Percentiles rank a stretch among this genome's conserved stretches.
phyloP scores from a whole-genome alignment of 306 rosid species.

The Canavalia gladiata region DNA sequence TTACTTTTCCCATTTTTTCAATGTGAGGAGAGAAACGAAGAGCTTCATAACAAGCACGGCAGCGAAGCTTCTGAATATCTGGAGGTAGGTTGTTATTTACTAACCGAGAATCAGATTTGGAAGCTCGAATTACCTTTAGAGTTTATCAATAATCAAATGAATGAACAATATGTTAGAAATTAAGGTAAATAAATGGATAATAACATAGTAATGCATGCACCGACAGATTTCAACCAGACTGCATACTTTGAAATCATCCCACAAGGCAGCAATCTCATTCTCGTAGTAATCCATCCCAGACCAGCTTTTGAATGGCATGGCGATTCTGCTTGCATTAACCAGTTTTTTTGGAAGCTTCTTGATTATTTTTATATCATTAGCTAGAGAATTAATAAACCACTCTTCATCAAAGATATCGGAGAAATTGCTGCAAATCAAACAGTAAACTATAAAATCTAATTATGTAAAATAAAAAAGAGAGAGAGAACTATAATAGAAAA shows the following conservation, averaged over 20 bases:
- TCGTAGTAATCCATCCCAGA: slow-evolving; percentile 85
- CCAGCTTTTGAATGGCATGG: slow-evolving; percentile 90
- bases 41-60: slow-evolving; percentile 90
- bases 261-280: slow-evolving; percentile 81
- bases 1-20: slow-evolving; percentile 91
- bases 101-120: slow-evolving; percentile 91
- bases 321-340: slow-evolving; percentile 59
- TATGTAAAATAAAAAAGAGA: slow-evolving; percentile 29
- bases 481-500: slow-evolving; percentile 3
- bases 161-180: slow-evolving; percentile 32
- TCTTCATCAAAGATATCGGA: slow-evolving; percentile 90
- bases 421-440: slow-evolving; percentile 73
- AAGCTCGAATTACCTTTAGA: slow-evolving; percentile 85
- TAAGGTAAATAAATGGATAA: slow-evolving; percentile 24
- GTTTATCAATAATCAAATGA: slow-evolving; percentile 30
- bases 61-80: slow-evolving; percentile 93
- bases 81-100: slow-evolving; percentile 86
- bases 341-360: slow-evolving; percentile 76
- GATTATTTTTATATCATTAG: slow-evolving; percentile 76
- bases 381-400: slow-evolving; percentile 77
- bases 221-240: slow-evolving; percentile 34
- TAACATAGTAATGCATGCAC: slow-evolving; percentile 33
- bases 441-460: slow-evolving; percentile 38
- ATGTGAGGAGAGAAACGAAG: slow-evolving; percentile 87
- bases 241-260: slow-evolving; percentile 74